Evolutionary conservation across 1,284 basidiomycete species (phyloP), one percentile per base, ranked within the genome.

Genomic region (Malassezia arunalokei): DNA sequence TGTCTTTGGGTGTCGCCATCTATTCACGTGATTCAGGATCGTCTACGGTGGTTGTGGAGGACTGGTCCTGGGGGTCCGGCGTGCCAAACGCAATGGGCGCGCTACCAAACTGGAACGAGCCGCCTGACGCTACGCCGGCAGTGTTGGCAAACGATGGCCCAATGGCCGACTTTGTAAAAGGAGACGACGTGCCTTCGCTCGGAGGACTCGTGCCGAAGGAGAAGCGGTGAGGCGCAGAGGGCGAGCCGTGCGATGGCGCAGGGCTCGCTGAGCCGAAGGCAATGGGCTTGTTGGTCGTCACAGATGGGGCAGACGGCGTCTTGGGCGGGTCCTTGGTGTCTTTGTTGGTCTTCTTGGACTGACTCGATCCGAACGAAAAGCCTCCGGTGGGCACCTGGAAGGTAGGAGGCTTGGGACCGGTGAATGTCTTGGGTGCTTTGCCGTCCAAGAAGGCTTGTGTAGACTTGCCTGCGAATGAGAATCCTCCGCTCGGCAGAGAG

Each of bases 91-190:
- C 27, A 30, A 54, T 54, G 11, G 47, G 52, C 12, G 46, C 30
- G 2, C n/a, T 20, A 30, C 52, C 52, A 41, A 54, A 54, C 24
- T 43, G 43, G 31, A 54, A 54, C 30, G 48, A 37, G 12, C 51
- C 51, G 8, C 47, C 43, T 3, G 44, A n/a, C 3, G 47, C 9
- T 6, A 54, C 52, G 8, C 51, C 51, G 8, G 39, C 45, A 2
- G 55, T 49, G 32, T 57, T 52, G 6, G 49, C 49, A 32, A 57
- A 57, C 7, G 55, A 24, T 0, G 55, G 51, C 3, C 51, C 52
- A 35, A 54, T 46, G 2, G 55, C 51, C 3, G 40, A 24, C 15
- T 56, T 56, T 31, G 49, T 51, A 27, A 54, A 56, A 3, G 52
- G 7, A 6, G 44, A n/a, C 12, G 38, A 35, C 9, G 39, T 15